Base-by-base conservation (phyloP, 148 eudicot genomes). In the Selenicereus undatus region DNA sequence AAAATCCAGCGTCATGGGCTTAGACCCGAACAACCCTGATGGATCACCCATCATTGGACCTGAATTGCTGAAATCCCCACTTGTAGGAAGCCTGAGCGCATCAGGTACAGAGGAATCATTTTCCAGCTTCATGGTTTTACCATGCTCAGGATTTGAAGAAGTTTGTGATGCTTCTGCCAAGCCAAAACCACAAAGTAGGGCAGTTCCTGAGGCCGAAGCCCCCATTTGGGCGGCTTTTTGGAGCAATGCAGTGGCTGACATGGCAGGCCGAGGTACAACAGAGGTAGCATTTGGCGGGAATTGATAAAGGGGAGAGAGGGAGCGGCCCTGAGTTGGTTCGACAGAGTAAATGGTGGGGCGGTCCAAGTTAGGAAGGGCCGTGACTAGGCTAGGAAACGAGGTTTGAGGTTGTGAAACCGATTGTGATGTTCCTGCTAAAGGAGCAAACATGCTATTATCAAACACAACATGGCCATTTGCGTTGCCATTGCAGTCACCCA, bases 211-310 rank as follows among this genome's bases (percentile, higher is more conserved):
- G 8, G 92, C 81, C 0, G 88, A 85, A 30, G 90, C 80, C 9
- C 97, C 94, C 89, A 90, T 89, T 75, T 93, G 91, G 51, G 97
- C 89, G 8, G 97, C 97, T 80, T 90, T 90, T 48, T 90, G 97
- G 64, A 93, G 93, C 79, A 93, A 77, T 0, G 94, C 97, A 18
- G 97, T 93, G 73, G 97, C 97, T 0, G 97, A 91, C 43, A 93
- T 72, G 12, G 92, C 86, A 0, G 96, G 92, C 26, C 84, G 66
- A 50, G 86, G 68, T 54, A 64, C 17, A 12, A 52, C 4, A 2
- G 93, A 80, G 12, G 90, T 16, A 10, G 85, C 21, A 8, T 66
- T 76, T 36, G 43, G 64, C 43, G 90, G 77, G 75, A 87, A 83
- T 32, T 87, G 88, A 64, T 90, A 77, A 14, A 91, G 83, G 0